phyloP scores from a whole-genome alignment of 148 eudicot genomes.

The Rhododendron ferrugineum region DNA sequence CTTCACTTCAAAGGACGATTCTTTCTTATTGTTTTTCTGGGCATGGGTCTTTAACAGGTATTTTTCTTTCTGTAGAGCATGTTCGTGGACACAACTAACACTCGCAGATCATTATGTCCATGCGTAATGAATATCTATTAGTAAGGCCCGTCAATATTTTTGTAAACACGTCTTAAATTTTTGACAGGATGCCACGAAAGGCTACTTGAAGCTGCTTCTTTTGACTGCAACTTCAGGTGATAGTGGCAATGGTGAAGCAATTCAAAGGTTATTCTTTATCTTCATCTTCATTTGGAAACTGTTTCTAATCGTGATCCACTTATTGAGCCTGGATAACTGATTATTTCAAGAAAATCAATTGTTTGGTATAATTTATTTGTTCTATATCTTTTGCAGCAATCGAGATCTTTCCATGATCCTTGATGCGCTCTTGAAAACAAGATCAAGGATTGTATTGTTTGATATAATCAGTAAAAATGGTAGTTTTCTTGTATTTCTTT shows the following conservation, averaged over 20 bases:
- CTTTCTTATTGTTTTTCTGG: neutral
- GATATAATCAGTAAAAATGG: slow-evolving; percentile 91
- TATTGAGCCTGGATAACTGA: neutral
- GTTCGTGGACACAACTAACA: neutral
- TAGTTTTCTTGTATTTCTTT: slow-evolving; percentile 18
- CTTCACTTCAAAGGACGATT: neutral
- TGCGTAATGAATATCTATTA: neutral
- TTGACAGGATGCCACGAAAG: slow-evolving; percentile 80
- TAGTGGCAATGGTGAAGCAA: slow-evolving; percentile 70
- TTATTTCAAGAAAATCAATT: slow-evolving; percentile 1
- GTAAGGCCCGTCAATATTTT: neutral
- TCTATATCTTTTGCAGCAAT: slow-evolving; percentile 50
- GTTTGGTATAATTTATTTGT: neutral
- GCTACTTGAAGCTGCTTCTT: slow-evolving; percentile 84
- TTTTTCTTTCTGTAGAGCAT: neutral
- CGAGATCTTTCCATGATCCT: slow-evolving; percentile 96
- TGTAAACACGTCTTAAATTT: slow-evolving; percentile 8
- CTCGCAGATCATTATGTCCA: neutral
- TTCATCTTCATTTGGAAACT: slow-evolving; percentile 1
- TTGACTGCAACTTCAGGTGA: slow-evolving; percentile 86
- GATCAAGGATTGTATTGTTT: slow-evolving; percentile 70
- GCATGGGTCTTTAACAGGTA: neutral
- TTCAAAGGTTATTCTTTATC: slow-evolving; percentile 61
- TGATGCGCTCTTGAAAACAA: slow-evolving; percentile 85
- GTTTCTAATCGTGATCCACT: slow-evolving; percentile 3